Base-by-base conservation (phyloP, 2,329 filamentous ascomycete species). In the Penicillium sp. region DNA sequence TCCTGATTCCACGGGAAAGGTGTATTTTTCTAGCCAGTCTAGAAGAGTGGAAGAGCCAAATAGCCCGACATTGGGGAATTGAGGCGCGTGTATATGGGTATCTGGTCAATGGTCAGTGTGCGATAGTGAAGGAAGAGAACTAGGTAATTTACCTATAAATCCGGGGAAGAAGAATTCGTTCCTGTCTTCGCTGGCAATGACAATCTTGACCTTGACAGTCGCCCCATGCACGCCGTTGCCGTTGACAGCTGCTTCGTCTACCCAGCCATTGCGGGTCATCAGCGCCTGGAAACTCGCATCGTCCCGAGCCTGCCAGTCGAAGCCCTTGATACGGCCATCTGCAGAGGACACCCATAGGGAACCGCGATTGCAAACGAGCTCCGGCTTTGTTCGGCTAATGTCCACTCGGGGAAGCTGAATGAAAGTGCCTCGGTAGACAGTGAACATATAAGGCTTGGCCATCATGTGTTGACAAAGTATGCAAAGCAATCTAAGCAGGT, bases 11-110 rank as follows among this genome's bases (percentile, higher is more conserved):
- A 95, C 81, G 0, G 93, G 93, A 66, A 97, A 98, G 0, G 93
- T 98, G 75, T 98, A 97, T 13, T 79, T 93, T 62, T 91, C 81
- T 4, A 98, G 78, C 93, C 93, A 98, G 72, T 93, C 87, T 12
- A 98, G 81, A 28, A 98, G 83, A 0, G 92, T 96, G 0, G 88
- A 86, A 58, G 91, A 93, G 63, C 93, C 93, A 66, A 97, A 97
- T 56, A 98, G 86, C 51, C 93, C 93, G 1, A 83, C 82, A 65
- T 98, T 98, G 50, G 92, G 90, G 63, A 95, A 96, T 73, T 98
- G 93, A 0, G 91, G 82, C 7, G 93, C 93, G 68, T 98, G 93
- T 50, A 95, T 87, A 68, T 98, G 93, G 0, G 93, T 95, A 70
- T 98, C 92, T 92, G 4, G 18, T 28, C 1, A 4, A 9, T 12